Base-by-base conservation (phyloP, 805 yeast genomes). In the Millerozyma miso region DNA sequence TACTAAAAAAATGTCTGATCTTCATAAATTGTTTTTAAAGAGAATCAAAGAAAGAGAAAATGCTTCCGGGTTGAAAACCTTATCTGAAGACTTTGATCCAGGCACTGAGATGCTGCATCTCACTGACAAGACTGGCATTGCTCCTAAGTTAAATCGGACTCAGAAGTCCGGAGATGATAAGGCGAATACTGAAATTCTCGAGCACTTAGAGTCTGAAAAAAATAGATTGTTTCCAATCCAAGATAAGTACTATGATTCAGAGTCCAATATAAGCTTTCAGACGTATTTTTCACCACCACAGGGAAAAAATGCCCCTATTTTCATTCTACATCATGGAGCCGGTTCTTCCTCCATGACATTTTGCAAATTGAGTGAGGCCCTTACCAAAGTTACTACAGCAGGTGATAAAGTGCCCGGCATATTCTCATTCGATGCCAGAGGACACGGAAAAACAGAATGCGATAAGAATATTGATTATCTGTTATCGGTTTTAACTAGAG, bases 291-390 rank as follows among this genome's bases (percentile, higher is more conserved):
- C 67, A 6, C 69, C 78, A 0, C 90, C 95, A 0, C 19, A 34
- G 0, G 41, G 51, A 0, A 46, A 53, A 1, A 53, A 56, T 0
- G 57, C 69, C 0, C 88, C 95, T 0, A 53, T 88, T 1, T 80
- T 86, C 51, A 65, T 93, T 1, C 80, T 82, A 51, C 93, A 88
- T 50, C 99, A 93, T 61, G 99, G 99, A 2, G 97, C 97, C 1
- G 99, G 98, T 0, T 89, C 97, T 0, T 78, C 87, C 1, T 88
- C 85, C 0, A 66, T 87, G 64, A 74, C 97, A 1, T 93, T 86
- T 66, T 85, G 87, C 0, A 58, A 67, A 19, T 53, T 88, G 18
- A 62, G 77, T 1, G 53, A 51, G 5, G 12, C 55, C 54, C 18
- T 58, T 20, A 35, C 31, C n/a, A 33, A 32, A 7, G 37, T 12